Conservation (phyloP, 106 monocot species). For the Triglochin maritima region DNA sequence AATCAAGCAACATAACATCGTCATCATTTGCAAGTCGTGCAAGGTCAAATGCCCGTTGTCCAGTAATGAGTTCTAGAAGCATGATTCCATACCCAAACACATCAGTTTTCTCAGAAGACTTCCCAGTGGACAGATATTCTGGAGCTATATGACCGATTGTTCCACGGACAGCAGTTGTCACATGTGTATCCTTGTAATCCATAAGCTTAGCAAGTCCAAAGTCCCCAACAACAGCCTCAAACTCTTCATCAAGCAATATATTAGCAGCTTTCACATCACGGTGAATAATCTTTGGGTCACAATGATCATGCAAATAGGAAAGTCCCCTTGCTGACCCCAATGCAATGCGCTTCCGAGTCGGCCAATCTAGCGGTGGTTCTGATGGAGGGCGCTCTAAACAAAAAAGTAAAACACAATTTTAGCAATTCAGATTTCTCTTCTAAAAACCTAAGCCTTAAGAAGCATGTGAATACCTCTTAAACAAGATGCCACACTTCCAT, state of each 20-base stretch:
- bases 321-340: constrained; percentile 83
- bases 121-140: constrained; percentile 92
- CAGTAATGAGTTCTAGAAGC: constrained; percentile 94
- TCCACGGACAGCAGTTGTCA: constrained; percentile 86
- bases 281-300: constrained; percentile 97
- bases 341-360: constrained; percentile 61
- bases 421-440: background rate
- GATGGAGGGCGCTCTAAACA: constrained; percentile 46
- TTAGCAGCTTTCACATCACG: constrained; percentile 98
- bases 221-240: constrained; percentile 91
- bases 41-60: constrained; percentile 96
- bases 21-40: constrained; percentile 93
- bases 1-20: constrained; percentile 95
- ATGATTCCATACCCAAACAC: constrained; percentile 97
- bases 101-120: constrained; percentile 91
- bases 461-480: constrained; percentile 22
- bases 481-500: constrained; percentile 35
- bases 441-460: background rate
- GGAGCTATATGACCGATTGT: constrained; percentile 96
- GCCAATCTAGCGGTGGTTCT: constrained; percentile 74
- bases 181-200: constrained; percentile 99
- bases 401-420: background rate
- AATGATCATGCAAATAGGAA: constrained; percentile 89
- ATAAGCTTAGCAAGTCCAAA: constrained; percentile 94
- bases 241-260: constrained; percentile 89